Conservation (phyloP, 2,329 filamentous ascomycete genomes). For the Pseudogymnoascus verrucosus region DNA sequence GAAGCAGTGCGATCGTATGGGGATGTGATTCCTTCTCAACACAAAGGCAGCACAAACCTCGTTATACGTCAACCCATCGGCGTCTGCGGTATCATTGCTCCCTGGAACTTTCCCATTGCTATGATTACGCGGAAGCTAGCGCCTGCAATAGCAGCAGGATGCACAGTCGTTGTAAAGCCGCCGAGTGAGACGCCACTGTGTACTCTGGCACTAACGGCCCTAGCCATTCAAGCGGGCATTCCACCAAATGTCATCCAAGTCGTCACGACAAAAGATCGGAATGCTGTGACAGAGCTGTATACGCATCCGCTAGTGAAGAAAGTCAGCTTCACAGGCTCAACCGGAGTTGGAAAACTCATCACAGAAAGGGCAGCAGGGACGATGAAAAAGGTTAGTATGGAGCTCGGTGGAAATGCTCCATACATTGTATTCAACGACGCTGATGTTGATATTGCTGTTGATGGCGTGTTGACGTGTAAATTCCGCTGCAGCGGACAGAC, state of each 20-base stretch:
- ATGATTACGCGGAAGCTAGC: slow-evolving; percentile 61
- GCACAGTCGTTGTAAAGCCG: slow-evolving; percentile 67
- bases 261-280: slow-evolving; percentile 41
- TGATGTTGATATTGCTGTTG: slow-evolving; percentile 47
- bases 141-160: slow-evolving; percentile 62
- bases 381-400: slow-evolving; percentile 56
- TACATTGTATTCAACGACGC: slow-evolving; percentile 59
- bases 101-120: slow-evolving; percentile 66
- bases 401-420: slow-evolving; percentile 57
- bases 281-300: slow-evolving; percentile 35
- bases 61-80: slow-evolving; percentile 70
- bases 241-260: slow-evolving; percentile 53
- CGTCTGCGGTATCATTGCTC: slow-evolving; percentile 58
- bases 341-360: slow-evolving; percentile 54
- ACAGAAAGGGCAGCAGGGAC: slow-evolving; percentile 51
- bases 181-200: slow-evolving; percentile 59
- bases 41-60: slow-evolving; percentile 56
- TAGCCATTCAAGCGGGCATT: slow-evolving; percentile 48
- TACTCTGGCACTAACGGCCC: slow-evolving; percentile 42
- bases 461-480: slow-evolving; percentile 42
- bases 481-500: slow-evolving; percentile 56
- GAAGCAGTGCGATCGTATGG: slow-evolving; percentile 56
- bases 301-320: slow-evolving; percentile 53
- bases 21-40: slow-evolving; percentile 37
- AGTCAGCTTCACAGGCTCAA: slow-evolving; percentile 53